Evolutionary conservation across 768 basidiomycete species (phyloP), one percentile per base, ranked within the genome.

Genomic region (Amylocystis lapponica): DNA sequence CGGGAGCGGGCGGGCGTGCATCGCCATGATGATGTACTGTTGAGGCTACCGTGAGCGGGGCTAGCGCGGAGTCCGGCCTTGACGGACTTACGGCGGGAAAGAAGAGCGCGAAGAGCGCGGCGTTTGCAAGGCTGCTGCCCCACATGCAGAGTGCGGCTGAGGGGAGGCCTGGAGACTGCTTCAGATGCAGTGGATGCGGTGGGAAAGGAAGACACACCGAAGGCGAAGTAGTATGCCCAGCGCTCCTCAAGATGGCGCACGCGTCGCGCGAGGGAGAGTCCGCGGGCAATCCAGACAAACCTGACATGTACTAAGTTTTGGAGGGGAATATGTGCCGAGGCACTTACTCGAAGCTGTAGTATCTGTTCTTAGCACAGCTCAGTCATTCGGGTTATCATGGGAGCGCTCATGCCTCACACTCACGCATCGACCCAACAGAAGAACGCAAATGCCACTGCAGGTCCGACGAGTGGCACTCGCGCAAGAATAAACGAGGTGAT

Each of bases 201-300:
- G 41, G 32, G 19, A 45, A 49, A 10, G 11, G 21, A 20, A 26
- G 26, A 55, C 69, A 26, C 39, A 74, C 91, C 91, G 50, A 91
- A 94, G 4, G 84, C 84, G 46, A 91, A 73, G 57, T 82, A 89
- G 64, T 93, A 94, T 2, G 84, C 76, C 91, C 91, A 94, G 31
- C 89, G 76, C 62, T 91, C 87, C 64, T 94, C 91, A 16, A 92
- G 66, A 57, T 85, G 76, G 36, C 81, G 67, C 35, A 91, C 76
- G 42, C 88, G 69, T 12, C 75, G 66, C 2, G 86, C 73, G 11
- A 90, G 66, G 11, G 84, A 81, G 48, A 82, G 54, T 2, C 86
- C 86, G 12, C 81, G 78, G 8, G 86, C 76, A 35, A 84, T 77
- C 86, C 86, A 89, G 16, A 83, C 72, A 56, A 85, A 89, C 56